These are phyloP conservation scores for Closterium sp. DNA, from an alignment of 139 green algal genomes.

Conservation along the genomic window DNA sequence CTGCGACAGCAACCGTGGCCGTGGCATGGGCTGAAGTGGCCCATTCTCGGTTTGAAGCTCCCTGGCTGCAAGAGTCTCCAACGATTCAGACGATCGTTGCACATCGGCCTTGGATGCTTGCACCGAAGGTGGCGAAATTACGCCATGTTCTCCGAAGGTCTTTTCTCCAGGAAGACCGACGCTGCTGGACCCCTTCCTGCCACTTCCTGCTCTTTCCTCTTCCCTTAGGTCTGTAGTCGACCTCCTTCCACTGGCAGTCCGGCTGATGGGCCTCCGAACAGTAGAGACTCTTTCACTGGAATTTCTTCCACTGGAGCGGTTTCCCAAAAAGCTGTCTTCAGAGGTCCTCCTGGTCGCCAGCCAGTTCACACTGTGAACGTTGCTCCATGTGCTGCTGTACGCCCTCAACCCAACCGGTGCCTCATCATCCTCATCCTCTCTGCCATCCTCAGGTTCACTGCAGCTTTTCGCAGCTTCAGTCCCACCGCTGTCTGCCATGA, in stretches of 20 bases:
- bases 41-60: not conserved
- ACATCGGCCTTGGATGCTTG: not conserved
- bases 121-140: not conserved
- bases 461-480: not conserved
- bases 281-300: not conserved
- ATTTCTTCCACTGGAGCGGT: not conserved
- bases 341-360: not conserved
- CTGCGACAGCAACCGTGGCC: not conserved
- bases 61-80: not conserved
- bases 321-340: not conserved
- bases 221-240: not conserved
- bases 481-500: not conserved
- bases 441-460: not conserved
- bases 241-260: not conserved
- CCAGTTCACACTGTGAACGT: not conserved
- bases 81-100: not conserved
- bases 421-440: not conserved
- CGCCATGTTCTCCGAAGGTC: not conserved
- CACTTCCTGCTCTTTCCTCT: too few relatives aligned
- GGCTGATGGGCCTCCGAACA: not conserved
- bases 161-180: not conserved
- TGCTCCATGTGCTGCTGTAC: not conserved
- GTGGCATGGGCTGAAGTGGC: not conserved
- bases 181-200: not conserved
- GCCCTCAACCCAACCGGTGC: not conserved